phyloP scores from a whole-genome alignment of 371 early-diverging fungal species.

The Mortierella sp. region DNA sequence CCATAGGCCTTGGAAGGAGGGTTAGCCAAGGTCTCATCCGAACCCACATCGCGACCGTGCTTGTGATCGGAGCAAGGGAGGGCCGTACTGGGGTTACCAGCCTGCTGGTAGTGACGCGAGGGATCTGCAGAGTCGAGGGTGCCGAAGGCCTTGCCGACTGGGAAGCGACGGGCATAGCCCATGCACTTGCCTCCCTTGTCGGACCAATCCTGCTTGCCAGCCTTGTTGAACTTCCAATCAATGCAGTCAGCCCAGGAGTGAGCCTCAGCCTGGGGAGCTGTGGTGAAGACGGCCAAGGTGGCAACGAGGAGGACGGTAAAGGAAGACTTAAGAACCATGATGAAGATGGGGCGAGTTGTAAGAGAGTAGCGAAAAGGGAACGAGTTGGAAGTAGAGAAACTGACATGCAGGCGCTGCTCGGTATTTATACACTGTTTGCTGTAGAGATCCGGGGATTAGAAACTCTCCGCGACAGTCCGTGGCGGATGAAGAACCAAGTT shows the following conservation, averaged over 20 bases:
- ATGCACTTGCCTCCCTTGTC: conserved; percentile 29
- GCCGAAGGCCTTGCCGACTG: conserved; percentile 24
- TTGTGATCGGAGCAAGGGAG: conserved; percentile 26
- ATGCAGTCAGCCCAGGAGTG: conserved; percentile 51
- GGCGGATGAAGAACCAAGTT: too few relatives aligned
- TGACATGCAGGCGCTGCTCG: neutral
- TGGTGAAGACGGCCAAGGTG: conserved; percentile 43
- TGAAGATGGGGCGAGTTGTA: too few relatives aligned
- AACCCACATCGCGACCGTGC: conserved; percentile 23
- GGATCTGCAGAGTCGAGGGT: conserved; percentile 24
- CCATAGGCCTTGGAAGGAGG: conserved; percentile 28
- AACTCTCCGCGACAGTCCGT: too few relatives aligned
- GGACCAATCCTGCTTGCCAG: conserved; percentile 19
- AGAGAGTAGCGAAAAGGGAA: conserved; percentile 19
- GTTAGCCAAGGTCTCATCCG: conserved; percentile 34
- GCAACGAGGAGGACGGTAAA: conserved; percentile 39
- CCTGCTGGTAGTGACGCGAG: conserved; percentile 43
- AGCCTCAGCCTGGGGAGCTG: conserved; percentile 38
- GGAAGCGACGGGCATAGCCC: conserved; percentile 49
- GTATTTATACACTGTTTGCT: neutral
- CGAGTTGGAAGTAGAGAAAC: neutral
- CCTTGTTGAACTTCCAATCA: conserved; percentile 40
- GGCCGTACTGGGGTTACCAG: conserved; percentile 17
- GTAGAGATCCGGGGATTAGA: neutral
- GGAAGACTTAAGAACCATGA: conserved; percentile 47